Evolutionary conservation across 352 stramenopile species (phyloP), one percentile per base, ranked within the genome.

Genomic region (Halophytophthora batemanensis): DNA sequence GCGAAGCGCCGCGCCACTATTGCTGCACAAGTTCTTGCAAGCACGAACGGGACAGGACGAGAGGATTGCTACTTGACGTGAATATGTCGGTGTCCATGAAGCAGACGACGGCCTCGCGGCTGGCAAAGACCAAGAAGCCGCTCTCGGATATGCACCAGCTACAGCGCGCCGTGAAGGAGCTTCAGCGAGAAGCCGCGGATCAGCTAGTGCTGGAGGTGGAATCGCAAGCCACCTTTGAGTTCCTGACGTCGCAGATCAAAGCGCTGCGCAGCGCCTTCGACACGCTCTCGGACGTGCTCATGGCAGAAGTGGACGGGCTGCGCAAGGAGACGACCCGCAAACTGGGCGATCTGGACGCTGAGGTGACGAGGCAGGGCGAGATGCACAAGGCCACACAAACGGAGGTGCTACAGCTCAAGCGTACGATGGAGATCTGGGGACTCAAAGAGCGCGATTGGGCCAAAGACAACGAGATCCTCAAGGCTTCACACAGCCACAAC

Each of bases 401-500:
- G 0, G 82, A 93, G 41, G 73, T 87, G n/a, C 66, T 84, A 58
- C 73, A 87, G 36, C 56, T 89, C 23, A 90, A 88, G 57, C 75
- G 79, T 10, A 81, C 78, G 37, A 76, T 89, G 65, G 82, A 93
- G 58, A 68, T 89, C 41, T 93, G 82, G 82, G 73, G 65, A 13
- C 39, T 88, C 1, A 93, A 93, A 44, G 82, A 93, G 68, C 74
- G 82, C 19, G 79, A 93, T 53, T 93, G 82, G 79, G 79, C 79
- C 15, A 93, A 93, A 55, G 82, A 93, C 48, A 90, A 90, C 33
- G 82, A 93, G 54, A 87, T 93, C 43, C 66, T 90, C 23, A 93
- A 93, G 51, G 69, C 77, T 1, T 88, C 77, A n/a, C 82, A 93
- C 51, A 74, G 61, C 34, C 82, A 90, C 59, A 88, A 93, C 46